Base-by-base conservation (phyloP, 371 early-diverging fungal genomes). In the Mucor circinelloides region DNA sequence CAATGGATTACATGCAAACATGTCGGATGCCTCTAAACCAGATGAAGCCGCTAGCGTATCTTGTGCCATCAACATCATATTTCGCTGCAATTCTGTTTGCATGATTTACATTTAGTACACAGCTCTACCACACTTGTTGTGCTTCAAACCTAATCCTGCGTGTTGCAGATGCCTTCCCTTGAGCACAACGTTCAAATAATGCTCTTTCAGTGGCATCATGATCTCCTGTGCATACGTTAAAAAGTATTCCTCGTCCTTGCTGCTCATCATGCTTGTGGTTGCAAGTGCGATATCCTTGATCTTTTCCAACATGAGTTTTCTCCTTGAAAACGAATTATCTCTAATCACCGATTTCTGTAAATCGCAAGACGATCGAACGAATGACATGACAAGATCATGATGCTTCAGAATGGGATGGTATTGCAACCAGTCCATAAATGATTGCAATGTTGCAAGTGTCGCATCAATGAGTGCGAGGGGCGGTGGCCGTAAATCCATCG, bases 311-410 rank as follows among this genome's bases (percentile, higher is more conserved):
- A 75, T 50, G 7, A 81, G 60, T 55, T 74, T 67, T 27, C 82
- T 59, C 40, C 71, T 64, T 17, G 79, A 73, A 68, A 70, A 81
- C 1, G 79, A 77, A n/a, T 52, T 62, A 23, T 71, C 67, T 19
- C 68, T 34, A 36, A 81, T 71, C 27, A 70, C 65, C 10, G 77
- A 70, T 27, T 60, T 57, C 66, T 81, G 66, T 34, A 70, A 12
- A 32, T 66, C 63, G 9, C 52, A 19, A 17, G 58, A 23, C 42
- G 81, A 74, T 28, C 83, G 69, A 46, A 86, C 82, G 60, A 87
- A 87, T 2, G 79, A 76, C 55, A 76, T 74, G 1, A 87, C 77
- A 32, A 84, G 60, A 34, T 83, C 84, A 69, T 84, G 85, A 8
- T 73, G 50, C 4, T 74, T 71, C 6, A 87, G 59, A 0, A 67